Base-by-base conservation (phyloP, 179 eudicot species). In the Camellia oleifera region DNA sequence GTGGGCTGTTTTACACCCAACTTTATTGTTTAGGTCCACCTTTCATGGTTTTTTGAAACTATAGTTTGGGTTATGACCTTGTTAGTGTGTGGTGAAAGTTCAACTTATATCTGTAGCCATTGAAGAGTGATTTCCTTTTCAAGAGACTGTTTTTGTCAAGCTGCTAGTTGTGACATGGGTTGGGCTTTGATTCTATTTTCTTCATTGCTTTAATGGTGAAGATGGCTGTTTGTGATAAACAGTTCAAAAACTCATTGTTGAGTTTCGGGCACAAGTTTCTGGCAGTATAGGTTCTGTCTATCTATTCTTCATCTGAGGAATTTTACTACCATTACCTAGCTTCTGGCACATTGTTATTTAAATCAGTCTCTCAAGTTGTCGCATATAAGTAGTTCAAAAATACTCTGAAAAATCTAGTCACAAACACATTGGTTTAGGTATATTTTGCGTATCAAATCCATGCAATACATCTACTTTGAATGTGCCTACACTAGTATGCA, bases 181-280 rank as follows among this genome's bases (percentile, higher is more conserved):
- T 32, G 44, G 72, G 48, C 46, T 69, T 69, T 69, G 72, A 64
- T 69, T 69, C 7, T 69, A 69, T 17, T 40, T 20, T 69, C 48
- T 12, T 44, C 20, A 46, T 46, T 42, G 44, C 52, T 1, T 32
- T 69, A 10, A 44, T 26, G 48, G 4, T 68, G 15, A 68, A 68
- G 15, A 0, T 44, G 72, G 40, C 44, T 46, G 54, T 70, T n/a
- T 46, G 10, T 9, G 11, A 57, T 57, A 57, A n/a, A 57, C 61
- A 57, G 61, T 57, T 57, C 3, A 7, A 26, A 8, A 57, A 7
- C 8, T 9, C 12, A 2, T 57, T 57, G 3, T 8, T 13, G 15
- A 57, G 61, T 8, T 26, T 26, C 32, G 32, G 32, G 1, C 32
- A 26, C 32, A 26, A 26, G 32, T 26, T 57, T 5, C 61, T 8